Base-by-base conservation (phyloP, 306 rosid species). In the Corylus heterophylla region DNA sequence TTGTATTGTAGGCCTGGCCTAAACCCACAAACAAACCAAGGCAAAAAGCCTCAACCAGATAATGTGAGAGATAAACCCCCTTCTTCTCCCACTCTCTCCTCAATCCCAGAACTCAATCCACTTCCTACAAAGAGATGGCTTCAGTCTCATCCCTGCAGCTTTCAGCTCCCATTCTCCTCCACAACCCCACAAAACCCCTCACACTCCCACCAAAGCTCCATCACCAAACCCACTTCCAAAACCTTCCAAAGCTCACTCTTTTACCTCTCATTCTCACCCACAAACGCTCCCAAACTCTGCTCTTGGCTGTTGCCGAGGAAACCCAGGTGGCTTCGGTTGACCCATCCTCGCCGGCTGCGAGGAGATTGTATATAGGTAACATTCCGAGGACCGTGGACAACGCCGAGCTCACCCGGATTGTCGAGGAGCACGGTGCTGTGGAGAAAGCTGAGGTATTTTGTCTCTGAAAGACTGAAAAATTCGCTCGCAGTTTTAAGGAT, bases 351-450 rank as follows among this genome's bases (percentile, higher is more conserved):
- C 89, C 74, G 25, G 90, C 90, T 22, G 91, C 86, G 0, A 88
- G 94, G 84, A 91, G 87, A 74, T 87, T 95, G 64, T 95, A 92
- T 75, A 61, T 95, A 31, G 98, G 98, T 35, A 95, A 95, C 89
- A 91, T 95, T 86, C 98, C 98, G 5, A 83, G 98, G 74, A 89
- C 82, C 44, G 68, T 95, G 71, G 74, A 76, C 63, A 89, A 92
- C 70, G 89, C 86, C 18, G 90, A 90, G 82, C 98, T 95, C 18
- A 49, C 88, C 7, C 84, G 82, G 54, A 85, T 95, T 75, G 88
- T 95, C 45, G 81, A 91, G 82, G 93, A 91, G 78, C 98, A 92
- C 79, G 98, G 95, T 8, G 89, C 90, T 76, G 88, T 95, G 35
- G 98, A 95, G 83, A 95, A 90, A 82, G 87, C 92, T 1, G 97